phyloP scores from a whole-genome alignment of 2,329 filamentous ascomycete genomes.

The Penicillium sp. region DNA sequence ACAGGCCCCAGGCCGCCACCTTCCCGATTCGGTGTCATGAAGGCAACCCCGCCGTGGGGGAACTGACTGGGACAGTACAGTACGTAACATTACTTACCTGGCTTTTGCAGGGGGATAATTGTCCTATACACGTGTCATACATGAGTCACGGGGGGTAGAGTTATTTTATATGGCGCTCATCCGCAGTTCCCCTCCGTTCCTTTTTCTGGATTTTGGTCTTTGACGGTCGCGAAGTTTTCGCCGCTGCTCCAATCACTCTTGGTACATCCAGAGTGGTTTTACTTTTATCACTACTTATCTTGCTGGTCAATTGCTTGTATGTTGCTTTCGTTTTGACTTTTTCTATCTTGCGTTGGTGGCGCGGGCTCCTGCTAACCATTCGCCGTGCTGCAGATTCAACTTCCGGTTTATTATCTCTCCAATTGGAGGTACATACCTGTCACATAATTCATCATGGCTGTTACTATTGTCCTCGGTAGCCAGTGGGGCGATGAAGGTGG shows the following conservation, averaged over 20 bases:
- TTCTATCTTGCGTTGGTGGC: background rate
- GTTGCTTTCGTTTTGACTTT: conserved; percentile 3
- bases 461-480: conserved; percentile 52
- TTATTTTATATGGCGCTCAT: conserved; percentile 27
- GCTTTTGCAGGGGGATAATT: background rate
- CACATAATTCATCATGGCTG: conserved; percentile 31
- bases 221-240: conserved; percentile 34
- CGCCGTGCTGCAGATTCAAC: background rate
- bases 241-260: conserved; percentile 31
- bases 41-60: conserved; percentile 19
- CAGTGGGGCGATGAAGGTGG: conserved; percentile 56
- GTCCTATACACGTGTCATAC: conserved; percentile 5
- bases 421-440: background rate
- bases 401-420: background rate
- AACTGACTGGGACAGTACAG: conserved; percentile 7
- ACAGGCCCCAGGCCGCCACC: conserved; percentile 21
- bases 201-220: conserved; percentile 35
- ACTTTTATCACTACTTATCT: conserved; percentile 6
- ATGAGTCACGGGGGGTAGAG: conserved; percentile 18
- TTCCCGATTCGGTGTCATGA: conserved; percentile 20
- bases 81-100: conserved; percentile 6
- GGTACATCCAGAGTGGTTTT: conserved; percentile 11
- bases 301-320: conserved; percentile 13
- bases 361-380: background rate
- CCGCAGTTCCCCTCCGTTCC: conserved; percentile 25